Conservation (phyloP, 169 alveolate species). For the Condylostoma magnum region DNA sequence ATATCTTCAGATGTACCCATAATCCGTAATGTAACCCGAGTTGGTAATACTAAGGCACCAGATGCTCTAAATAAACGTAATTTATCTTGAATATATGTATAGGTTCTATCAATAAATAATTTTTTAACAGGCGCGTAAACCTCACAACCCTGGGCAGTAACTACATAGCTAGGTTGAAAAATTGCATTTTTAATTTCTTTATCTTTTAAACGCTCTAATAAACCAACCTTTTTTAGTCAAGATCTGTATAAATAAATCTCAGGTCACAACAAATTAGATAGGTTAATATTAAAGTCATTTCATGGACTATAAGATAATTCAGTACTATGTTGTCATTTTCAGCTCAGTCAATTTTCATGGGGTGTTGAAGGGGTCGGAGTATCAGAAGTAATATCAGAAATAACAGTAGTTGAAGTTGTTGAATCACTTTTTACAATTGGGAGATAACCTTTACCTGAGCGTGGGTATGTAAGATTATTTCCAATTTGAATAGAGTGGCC, state of each 20-base stretch:
- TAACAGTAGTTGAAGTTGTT: too few relatives aligned
- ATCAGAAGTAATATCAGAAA: too few relatives aligned
- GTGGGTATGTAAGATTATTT: neutral
- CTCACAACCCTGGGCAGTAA: slow-evolving; percentile 18
- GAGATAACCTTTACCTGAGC: too few relatives aligned
- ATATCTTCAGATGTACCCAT: slow-evolving; percentile 18
- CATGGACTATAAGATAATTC: too few relatives aligned
- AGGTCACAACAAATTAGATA: too few relatives aligned
- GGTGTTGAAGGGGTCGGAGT: too few relatives aligned
- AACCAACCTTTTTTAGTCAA: neutral
- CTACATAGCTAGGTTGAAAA: neutral
- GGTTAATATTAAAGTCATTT: too few relatives aligned
- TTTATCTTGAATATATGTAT: neutral
- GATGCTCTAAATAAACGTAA: neutral
- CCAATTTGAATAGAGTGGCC: neutral
- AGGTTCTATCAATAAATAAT: neutral
- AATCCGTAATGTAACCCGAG: neutral
- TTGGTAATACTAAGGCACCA: slow-evolving; percentile 21
- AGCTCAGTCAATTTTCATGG: too few relatives aligned
- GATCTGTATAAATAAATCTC: slow-evolving; percentile 2
- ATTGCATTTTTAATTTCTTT: neutral
- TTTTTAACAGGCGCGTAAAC: neutral
- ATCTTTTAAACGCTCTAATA: neutral
- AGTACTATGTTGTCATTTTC: too few relatives aligned
- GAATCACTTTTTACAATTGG: too few relatives aligned